phyloP scores from a whole-genome alignment of 2,329 filamentous ascomycete genomes.

The Diaporthe vexans region DNA sequence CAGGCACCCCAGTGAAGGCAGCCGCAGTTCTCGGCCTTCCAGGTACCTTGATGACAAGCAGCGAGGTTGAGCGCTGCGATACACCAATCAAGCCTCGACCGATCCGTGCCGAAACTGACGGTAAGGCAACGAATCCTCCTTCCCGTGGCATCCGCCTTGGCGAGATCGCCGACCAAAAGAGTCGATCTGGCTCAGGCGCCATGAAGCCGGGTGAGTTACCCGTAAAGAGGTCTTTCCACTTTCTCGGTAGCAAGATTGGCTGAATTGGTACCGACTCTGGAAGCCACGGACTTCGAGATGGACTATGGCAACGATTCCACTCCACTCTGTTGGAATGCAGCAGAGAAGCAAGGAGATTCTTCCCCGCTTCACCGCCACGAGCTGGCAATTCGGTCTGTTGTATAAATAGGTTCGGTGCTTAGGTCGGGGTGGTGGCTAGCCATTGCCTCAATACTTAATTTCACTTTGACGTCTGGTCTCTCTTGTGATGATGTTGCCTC shows the following conservation, averaged over 20 bases:
- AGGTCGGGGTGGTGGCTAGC: too few species aligned
- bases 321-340: neutral
- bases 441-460: too few species aligned
- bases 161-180: neutral
- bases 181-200: neutral
- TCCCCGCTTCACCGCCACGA: neutral
- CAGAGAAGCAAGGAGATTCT: neutral
- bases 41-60: neutral
- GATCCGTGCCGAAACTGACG: neutral
- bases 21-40: constrained; percentile 35
- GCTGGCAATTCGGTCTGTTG: neutral
- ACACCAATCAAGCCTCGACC: constrained; percentile 27
- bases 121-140: neutral
- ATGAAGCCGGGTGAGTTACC: neutral
- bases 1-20: constrained; percentile 37
- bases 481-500: too few species aligned
- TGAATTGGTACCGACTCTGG: neutral
- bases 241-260: constrained; percentile 16
- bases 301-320: neutral
- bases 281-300: too few species aligned
- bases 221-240: constrained; percentile 26
- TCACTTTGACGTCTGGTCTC: too few species aligned
- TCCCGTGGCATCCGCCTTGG: neutral
- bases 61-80: neutral
- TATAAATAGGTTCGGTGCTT: neutral